Percentiles rank a stretch among this genome's conserved stretches.
Conservation (phyloP, 768 basidiomycete genomes). For the Naganishia vaughanmartiniae region DNA sequence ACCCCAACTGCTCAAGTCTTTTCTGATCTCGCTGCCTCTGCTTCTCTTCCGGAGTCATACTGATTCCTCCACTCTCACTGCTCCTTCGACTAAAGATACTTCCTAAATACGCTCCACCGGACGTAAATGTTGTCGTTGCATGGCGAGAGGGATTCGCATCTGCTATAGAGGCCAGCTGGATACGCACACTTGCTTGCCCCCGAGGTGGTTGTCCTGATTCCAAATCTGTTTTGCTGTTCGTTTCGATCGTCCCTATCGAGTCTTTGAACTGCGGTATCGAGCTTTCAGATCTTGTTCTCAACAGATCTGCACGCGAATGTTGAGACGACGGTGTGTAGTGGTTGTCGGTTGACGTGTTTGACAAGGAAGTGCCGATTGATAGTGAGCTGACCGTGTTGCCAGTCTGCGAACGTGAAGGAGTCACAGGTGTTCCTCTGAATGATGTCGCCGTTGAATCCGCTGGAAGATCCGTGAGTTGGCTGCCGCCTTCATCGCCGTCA, state of each 20-base stretch:
- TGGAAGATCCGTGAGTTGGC: background rate
- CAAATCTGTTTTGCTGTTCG: background rate
- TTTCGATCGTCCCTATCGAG: background rate
- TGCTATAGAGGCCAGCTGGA: background rate
- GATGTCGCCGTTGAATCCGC: background rate
- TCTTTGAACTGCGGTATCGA: background rate
- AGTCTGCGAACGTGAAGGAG: background rate
- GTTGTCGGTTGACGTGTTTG: background rate
- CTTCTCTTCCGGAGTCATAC: conserved; percentile 20
- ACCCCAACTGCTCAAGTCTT: conserved; percentile 46
- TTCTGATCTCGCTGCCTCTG: conserved; percentile 29
- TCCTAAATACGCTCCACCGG: background rate
- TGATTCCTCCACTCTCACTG: conserved; percentile 12
- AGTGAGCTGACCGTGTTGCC: background rate
- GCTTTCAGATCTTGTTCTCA: background rate
- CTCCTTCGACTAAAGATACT: conserved; percentile 11
- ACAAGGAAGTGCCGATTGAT: background rate
- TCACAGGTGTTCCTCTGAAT: background rate
- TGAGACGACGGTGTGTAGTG: conserved; percentile 1
- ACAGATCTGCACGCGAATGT: background rate
- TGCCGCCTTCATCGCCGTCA: background rate
- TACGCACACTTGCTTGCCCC: background rate
- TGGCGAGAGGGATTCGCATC: background rate
- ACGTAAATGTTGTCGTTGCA: background rate
- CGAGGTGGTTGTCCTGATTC: background rate